Evolutionary conservation across 306 rosid genomes (phyloP), one percentile per base, ranked within the genome.

Genomic region (Lagenaria siceraria): DNA sequence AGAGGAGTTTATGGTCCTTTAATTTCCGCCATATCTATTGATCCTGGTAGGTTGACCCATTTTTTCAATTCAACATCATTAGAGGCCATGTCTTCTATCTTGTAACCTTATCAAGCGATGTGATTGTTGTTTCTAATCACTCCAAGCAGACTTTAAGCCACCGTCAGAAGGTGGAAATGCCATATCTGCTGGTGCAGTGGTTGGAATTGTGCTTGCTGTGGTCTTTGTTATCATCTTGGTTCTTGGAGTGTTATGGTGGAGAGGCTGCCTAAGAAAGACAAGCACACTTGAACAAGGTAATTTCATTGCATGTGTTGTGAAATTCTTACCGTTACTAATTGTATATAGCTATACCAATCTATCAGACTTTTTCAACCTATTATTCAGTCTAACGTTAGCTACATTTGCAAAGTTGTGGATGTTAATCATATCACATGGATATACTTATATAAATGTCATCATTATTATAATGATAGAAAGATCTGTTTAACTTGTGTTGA

Each of bases 1-100:
- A 56, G 82, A 77, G 87, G 86, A 84, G 54, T 61, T 56, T 86
- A 82, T 42, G 87, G 89, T 54, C 87, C 89, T 69, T 84, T 86
- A 15, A 82, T 86, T 55, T 86, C 86, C 5, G 89, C 89, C 46
- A 86, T 86, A 74, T 74, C 82, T 27, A 76, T 80, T 43, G n/a
- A 48, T 68, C 74, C 79, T 27, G 74, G 87, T 86, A 76, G 54
- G 83, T 77, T 33, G 54, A 69, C 36, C n/a, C 31, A 21, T 43
- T 69, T 69, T 22, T 66, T 60, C 10, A 66, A 21, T 66, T 66
- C 31, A 66, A 40, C 52, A 22, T 11, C 74, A 66, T 38, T 9
- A n/a, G 27, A 66, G 24, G 19, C 43, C n/a, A n/a, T 19, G 22
- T 66, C 27, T 11, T 65, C 35, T 29, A 15, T 29, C 33, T n/a